A percentile compares a stretch with the other conserved stretches of the same genome.
phyloP scores from a whole-genome alignment of 345 rosid species.

The Diplotaxis tenuifolia region DNA sequence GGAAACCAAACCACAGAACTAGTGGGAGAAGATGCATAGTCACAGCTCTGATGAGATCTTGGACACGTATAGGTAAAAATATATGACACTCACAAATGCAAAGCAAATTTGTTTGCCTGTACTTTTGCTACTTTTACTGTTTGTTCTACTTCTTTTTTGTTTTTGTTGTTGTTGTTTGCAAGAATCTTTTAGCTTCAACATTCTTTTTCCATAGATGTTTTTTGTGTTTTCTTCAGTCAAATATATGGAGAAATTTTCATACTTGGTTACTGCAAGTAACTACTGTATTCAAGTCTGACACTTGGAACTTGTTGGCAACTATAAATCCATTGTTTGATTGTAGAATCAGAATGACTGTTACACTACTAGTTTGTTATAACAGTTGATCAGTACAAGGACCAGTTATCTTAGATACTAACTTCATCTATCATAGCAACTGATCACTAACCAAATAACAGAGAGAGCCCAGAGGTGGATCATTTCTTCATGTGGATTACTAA shows the following conservation, averaged over 20 bases:
- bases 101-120: conserved; percentile 42
- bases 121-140: conserved; percentile 28
- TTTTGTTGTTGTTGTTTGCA: conserved; percentile 36
- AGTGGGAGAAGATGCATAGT: conserved; percentile 25
- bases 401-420: conserved; percentile 3
- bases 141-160: neutral
- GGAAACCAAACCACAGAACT: conserved; percentile 29
- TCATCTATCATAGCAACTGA: conserved; percentile 17
- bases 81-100: conserved; percentile 36
- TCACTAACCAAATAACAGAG: neutral
- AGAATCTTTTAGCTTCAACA: conserved; percentile 24
- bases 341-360: neutral
- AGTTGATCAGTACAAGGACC: neutral
- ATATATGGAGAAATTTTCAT: neutral
- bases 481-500: conserved; percentile 43
- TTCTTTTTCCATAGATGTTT: conserved; percentile 27
- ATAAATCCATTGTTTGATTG: neutral
- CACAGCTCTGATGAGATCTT: conserved; percentile 15
- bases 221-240: conserved; percentile 1
- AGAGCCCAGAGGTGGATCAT: conserved; percentile 7
- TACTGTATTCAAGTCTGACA: neutral
- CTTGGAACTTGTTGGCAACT: neutral
- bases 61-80: conserved; percentile 30
- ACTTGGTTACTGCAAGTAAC: neutral
- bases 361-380: neutral